phyloP scores from a whole-genome alignment of 495 filamentous ascomycete genomes.

The Amniculicola lignicola region DNA sequence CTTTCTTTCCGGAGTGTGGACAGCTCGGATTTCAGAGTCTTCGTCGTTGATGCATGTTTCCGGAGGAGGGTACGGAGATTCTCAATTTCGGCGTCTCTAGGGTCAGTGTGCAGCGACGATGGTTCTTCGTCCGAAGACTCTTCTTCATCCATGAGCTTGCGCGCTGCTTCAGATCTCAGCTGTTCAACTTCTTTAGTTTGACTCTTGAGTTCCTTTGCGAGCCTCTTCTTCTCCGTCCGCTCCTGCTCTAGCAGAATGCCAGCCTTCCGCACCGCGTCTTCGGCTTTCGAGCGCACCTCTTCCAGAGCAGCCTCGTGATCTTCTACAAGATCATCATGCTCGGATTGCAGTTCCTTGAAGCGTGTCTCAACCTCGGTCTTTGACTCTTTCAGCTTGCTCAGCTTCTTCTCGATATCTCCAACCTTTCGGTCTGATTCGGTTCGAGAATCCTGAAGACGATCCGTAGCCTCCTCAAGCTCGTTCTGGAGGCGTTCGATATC shows the following conservation, averaged over 20 bases:
- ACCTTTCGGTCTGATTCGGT: slow-evolving; percentile 19
- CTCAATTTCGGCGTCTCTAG: slow-evolving; percentile 22
- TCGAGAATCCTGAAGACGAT: slow-evolving; percentile 16
- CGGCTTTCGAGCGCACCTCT: slow-evolving; percentile 17
- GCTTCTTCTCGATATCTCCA: slow-evolving; percentile 18
- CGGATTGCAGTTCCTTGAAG: slow-evolving; percentile 7
- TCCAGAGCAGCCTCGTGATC: slow-evolving; percentile 8
- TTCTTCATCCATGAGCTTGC: neutral
- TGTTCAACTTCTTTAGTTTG: slow-evolving; percentile 6
- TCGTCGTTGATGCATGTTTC: slow-evolving; percentile 17
- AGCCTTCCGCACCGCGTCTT: slow-evolving; percentile 22
- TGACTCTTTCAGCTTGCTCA: slow-evolving; percentile 22
- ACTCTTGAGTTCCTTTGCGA: slow-evolving; percentile 18
- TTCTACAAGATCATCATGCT: slow-evolving; percentile 12
- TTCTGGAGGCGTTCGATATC: slow-evolving; percentile 14
- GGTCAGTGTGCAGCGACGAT: neutral
- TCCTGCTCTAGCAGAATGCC: slow-evolving; percentile 15
- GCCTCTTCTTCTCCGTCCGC: slow-evolving; percentile 17
- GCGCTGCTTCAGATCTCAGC: slow-evolving; percentile 11
- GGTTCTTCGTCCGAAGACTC: neutral
- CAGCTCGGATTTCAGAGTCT: slow-evolving; percentile 19
- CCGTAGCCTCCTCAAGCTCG: slow-evolving; percentile 14
- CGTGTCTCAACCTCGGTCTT: slow-evolving; percentile 14
- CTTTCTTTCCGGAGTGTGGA: neutral
- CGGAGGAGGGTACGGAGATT: slow-evolving; percentile 19